Evolutionary conservation across 192 early-diverging fungal genomes (phyloP).

Genomic region (Umbelopsis isabellina): DNA sequence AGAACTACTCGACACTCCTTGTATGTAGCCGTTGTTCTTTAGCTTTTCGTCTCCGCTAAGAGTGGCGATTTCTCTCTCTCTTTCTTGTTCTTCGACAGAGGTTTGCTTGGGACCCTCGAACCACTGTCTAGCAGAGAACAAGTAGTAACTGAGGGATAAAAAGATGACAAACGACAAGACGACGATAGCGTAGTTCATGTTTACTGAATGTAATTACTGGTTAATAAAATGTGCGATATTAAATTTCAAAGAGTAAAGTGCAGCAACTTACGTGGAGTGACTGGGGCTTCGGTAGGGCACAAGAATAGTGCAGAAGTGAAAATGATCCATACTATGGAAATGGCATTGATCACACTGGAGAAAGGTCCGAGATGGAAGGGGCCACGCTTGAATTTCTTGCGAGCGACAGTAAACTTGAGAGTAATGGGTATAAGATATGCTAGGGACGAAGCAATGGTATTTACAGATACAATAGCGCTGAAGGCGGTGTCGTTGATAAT

Average conservation of each 20-base stretch:
- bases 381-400: conserved; percentile 50
- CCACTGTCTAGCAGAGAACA: conserved; percentile 48
- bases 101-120: conserved; percentile 41
- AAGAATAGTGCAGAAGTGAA: conserved; percentile 50
- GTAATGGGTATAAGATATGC: conserved; percentile 59
- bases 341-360: conserved; percentile 43
- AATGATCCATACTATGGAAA: conserved; percentile 50
- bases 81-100: conserved; percentile 21
- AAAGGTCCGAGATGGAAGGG: conserved; percentile 54
- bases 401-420: conserved; percentile 46
- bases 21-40: background rate
- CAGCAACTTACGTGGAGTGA: conserved; percentile 35
- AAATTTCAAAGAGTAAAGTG: background rate
- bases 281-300: conserved; percentile 48
- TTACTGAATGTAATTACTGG: conserved; percentile 14
- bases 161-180: conserved; percentile 50
- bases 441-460: conserved; percentile 57
- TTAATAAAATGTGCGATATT: background rate
- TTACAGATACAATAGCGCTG: conserved; percentile 60
- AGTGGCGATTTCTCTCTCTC: background rate
- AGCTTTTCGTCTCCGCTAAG: background rate
- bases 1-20: no score
- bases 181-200: conserved; percentile 52
- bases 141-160: conserved; percentile 44
- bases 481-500: conserved; percentile 55